Percentiles rank a stretch among this genome's conserved stretches.
Conservation (phyloP, 169 alveolate species). For the Plasmodium vinckei region DNA sequence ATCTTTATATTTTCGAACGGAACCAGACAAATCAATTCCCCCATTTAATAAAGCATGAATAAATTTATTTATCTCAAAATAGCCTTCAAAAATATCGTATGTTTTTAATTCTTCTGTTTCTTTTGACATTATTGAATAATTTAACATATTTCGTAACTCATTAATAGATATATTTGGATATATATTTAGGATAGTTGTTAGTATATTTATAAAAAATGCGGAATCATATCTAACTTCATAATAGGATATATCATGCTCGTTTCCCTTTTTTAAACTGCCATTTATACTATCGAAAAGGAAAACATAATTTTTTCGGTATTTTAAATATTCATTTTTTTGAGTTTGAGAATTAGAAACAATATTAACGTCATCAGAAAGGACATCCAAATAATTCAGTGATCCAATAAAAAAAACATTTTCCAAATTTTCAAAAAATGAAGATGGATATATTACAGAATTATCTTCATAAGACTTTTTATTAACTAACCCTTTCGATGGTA, state of each 20-base stretch:
- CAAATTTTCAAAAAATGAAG: slow-evolving; percentile 4
- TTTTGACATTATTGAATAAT: background rate
- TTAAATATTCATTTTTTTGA: too few relatives aligned
- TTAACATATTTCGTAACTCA: slow-evolving; percentile 12
- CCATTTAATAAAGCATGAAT: too few relatives aligned
- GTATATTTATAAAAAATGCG: slow-evolving; percentile 23
- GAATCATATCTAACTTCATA: slow-evolving; percentile 3
- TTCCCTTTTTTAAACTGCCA: background rate
- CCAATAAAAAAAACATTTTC: slow-evolving; percentile 47
- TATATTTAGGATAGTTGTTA: slow-evolving; percentile 11
- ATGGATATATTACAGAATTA: slow-evolving; percentile 1
- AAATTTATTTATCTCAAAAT: background rate
- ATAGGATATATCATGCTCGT: background rate
- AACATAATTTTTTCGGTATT: too few relatives aligned
- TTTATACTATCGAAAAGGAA: too few relatives aligned
- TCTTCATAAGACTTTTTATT: background rate
- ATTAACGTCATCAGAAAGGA: too few relatives aligned
- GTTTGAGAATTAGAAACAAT: too few relatives aligned
- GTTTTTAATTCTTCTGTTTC: background rate
- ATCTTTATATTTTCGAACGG: background rate
- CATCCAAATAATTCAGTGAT: background rate
- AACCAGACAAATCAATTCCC: too few relatives aligned
- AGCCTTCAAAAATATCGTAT: slow-evolving; percentile 1
- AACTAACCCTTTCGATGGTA: slow-evolving; percentile 6
- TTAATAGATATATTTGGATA: slow-evolving; percentile 18